Conservation (phyloP, 2,329 filamentous ascomycete genomes). For the Penicillium sp. region DNA sequence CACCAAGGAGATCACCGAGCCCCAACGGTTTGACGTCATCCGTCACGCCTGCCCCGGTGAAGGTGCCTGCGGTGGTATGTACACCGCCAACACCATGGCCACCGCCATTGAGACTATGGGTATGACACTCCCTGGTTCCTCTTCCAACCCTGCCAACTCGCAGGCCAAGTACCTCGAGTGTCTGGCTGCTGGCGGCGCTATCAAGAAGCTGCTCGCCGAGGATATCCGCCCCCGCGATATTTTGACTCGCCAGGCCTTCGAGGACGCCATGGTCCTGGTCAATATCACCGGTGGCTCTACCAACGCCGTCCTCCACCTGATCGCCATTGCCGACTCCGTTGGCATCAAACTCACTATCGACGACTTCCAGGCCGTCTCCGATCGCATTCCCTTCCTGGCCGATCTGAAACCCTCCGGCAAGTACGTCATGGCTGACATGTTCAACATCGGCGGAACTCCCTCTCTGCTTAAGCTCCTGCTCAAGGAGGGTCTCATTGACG, state of each 20-base stretch:
- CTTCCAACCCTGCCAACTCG: constrained; percentile 74
- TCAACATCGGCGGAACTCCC: constrained; percentile 58
- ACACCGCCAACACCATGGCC: constrained; percentile 76
- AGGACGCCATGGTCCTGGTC: constrained; percentile 80
- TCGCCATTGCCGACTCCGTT: constrained; percentile 78
- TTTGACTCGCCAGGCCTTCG: constrained; percentile 75
- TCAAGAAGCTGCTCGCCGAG: constrained; percentile 71
- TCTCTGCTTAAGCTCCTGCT: constrained; percentile 58
- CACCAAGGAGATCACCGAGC: constrained; percentile 83
- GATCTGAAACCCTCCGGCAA: constrained; percentile 76
- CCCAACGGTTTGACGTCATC: constrained; percentile 91
- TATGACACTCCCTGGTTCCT: constrained; percentile 79
- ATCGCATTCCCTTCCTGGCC: constrained; percentile 75
- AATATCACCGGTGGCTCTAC: constrained; percentile 82
- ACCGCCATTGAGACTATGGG: constrained; percentile 70
- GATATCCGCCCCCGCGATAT: constrained; percentile 77
- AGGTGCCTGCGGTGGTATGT: constrained; percentile 85
- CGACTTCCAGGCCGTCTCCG: constrained; percentile 79
- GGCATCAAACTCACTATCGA: constrained; percentile 80
- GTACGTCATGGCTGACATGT: constrained; percentile 60
- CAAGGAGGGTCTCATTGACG: constrained; percentile 58
- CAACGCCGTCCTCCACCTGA: constrained; percentile 80
- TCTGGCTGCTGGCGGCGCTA: constrained; percentile 66
- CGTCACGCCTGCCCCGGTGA: constrained; percentile 82
- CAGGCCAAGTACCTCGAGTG: constrained; percentile 71